phyloP scores from a whole-genome alignment of 345 rosid genomes.

The Arabis alpina region DNA sequence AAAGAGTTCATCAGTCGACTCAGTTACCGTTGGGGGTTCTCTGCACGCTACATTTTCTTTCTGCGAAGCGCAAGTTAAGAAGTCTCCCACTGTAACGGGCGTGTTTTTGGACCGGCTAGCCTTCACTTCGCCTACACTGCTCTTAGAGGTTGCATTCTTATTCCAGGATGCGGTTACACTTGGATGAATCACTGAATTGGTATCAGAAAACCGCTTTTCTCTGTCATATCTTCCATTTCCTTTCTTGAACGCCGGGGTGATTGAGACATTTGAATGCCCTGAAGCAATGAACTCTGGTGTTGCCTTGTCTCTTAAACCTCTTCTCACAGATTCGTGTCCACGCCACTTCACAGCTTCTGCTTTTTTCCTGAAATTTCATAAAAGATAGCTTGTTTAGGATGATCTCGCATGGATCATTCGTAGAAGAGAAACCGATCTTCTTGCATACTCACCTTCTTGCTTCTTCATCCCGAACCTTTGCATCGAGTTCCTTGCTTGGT shows the following conservation, averaged over 20 bases:
- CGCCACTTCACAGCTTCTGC: conserved; percentile 63
- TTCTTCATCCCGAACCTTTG: conserved; percentile 61
- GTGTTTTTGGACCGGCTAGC: conserved; percentile 42
- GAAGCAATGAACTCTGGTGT: conserved; percentile 70
- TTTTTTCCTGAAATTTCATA: conserved; percentile 54
- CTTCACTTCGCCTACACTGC: conserved; percentile 43
- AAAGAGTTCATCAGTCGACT: conserved; percentile 8
- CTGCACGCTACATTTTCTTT: conserved; percentile 37
- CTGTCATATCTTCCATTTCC: conserved; percentile 49
- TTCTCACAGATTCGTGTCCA: conserved; percentile 71
- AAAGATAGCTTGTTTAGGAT: conserved; percentile 19
- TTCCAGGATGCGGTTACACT: conserved; percentile 36
- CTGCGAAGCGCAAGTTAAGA: conserved; percentile 41
- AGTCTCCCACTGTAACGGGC: conserved; percentile 41
- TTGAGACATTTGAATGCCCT: conserved; percentile 53
- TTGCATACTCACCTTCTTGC: conserved; percentile 55
- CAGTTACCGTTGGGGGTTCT: conserved; percentile 50
- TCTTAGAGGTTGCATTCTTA: conserved; percentile 40
- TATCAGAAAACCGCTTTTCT: conserved; percentile 48
- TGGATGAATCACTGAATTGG: conserved; percentile 63
- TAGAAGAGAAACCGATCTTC: background rate
- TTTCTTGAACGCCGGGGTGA: conserved; percentile 46
- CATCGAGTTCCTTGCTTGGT: conserved; percentile 84
- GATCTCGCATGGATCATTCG: background rate
- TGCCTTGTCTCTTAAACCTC: conserved; percentile 58